Evolutionary conservation across 1,284 basidiomycete genomes (phyloP), one percentile per base, ranked within the genome.

Genomic region (Exobasidium cylindrosporum): DNA sequence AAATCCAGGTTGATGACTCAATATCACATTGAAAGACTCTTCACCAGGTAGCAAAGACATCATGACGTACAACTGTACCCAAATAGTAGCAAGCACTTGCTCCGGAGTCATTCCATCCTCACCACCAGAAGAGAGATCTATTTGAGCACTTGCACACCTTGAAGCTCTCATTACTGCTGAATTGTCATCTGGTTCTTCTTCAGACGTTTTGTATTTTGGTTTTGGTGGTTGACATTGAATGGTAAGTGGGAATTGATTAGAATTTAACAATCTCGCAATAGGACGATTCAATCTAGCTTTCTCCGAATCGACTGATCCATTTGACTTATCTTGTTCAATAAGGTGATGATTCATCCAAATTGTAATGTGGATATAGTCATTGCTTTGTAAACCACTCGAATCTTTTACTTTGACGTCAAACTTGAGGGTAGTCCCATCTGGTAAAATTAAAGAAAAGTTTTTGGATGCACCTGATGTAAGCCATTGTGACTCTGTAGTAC

Each of bases 151-250:
- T 11, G 69, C 68, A 23, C 67, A 68, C 1, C 74, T 65, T 23
- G 57, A 40, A 4, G 61, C 58, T 14, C 74, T 65, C 44, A 64
- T 65, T 1, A 62, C 64, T 4, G 72, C 55, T 30, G 69, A 65
- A 61, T 77, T 72, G 52, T 73, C 74, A 53, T 75, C 67, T 1
- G 74, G 73, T 53, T 77, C 74, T n/a, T 73, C 58, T 1, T 69
- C 58, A 6, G 68, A 60, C 44, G 63, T 64, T 1, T 67, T 59
- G 44, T 68, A 76, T 1, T 66, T 62, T 1, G 68, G 58, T 11
- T 49, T 54, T 0, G 72, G 70, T 28, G 72, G 55, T 44, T 30
- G 30, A 44, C 53, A 55, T 5, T 55, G 40, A 13, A 55, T 55
- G 5, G n/a, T 29, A 4, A 55, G 17, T 23, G 53, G 53, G 26